phyloP scores from a whole-genome alignment of 176 grass and related monocot genomes.

The Coix lacrymajobi region DNA sequence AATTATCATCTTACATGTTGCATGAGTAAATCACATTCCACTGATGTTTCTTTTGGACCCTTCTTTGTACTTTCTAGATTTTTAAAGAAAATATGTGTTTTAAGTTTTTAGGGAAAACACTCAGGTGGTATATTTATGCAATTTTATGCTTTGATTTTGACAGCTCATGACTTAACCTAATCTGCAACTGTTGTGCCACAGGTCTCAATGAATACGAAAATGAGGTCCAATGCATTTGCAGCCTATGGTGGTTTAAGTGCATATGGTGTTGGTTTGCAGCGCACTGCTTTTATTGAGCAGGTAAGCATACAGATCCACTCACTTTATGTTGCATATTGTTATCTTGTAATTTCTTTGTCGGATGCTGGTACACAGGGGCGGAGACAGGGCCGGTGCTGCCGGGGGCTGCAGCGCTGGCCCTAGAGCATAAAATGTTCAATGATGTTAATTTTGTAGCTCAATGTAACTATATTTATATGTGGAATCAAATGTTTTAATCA shows the following conservation, averaged over 20 bases:
- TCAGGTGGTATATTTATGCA: not conserved
- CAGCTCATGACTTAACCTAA: constrained; percentile 1
- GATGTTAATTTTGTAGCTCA: not conserved
- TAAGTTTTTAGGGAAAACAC: not conserved
- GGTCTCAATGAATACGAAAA: constrained; percentile 92
- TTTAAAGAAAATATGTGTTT: not conserved
- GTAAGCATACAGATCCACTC: constrained; percentile 31
- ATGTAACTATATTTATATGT: not conserved
- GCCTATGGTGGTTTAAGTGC: constrained; percentile 88
- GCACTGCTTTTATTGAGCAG: constrained; percentile 94
- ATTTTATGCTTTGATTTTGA: constrained; percentile 1
- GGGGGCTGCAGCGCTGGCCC: not conserved
- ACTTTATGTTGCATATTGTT: constrained; percentile 8
- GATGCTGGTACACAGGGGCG: not conserved
- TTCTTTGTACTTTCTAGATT: not conserved
- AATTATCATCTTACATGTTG: constrained; percentile 4
- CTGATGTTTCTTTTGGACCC: not conserved
- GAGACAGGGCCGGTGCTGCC: not conserved
- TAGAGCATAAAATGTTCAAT: not conserved
- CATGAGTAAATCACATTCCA: not conserved
- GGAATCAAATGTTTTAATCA: not conserved
- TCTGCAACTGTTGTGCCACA: constrained; percentile 33
- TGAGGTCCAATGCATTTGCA: constrained; percentile 96
- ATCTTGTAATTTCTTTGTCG: not conserved
- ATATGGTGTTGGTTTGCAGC: constrained; percentile 79